Evolutionary conservation across 2,329 filamentous ascomycete species (phyloP).

Genomic region (Thelonectria rubi): DNA sequence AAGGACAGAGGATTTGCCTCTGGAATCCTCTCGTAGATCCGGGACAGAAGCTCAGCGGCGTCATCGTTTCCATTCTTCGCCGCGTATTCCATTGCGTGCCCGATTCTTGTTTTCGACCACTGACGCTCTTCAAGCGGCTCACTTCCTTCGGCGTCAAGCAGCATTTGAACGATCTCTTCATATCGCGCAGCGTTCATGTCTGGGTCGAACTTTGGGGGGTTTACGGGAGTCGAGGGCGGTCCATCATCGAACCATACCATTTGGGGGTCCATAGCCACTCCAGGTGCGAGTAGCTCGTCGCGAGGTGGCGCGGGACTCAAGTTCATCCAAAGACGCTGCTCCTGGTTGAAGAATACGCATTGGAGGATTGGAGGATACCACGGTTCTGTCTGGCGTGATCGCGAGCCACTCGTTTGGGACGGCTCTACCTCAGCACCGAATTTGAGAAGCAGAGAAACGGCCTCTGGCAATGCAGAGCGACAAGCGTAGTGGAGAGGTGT

Average conservation of each 20-base stretch:
- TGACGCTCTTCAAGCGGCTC: neutral
- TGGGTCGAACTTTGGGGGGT: neutral
- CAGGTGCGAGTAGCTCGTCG: no score
- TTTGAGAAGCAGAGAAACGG: slow-evolving; percentile 27
- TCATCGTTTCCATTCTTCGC: slow-evolving; percentile 24
- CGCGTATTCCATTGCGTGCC: slow-evolving; percentile 27
- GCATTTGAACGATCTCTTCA: slow-evolving; percentile 25
- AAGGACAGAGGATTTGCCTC: neutral
- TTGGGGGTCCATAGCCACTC: slow-evolving; percentile 6
- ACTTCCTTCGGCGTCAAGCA: slow-evolving; percentile 25
- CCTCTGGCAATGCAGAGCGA: slow-evolving; percentile 24
- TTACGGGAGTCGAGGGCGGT: neutral
- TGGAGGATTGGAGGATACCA: slow-evolving; percentile 35
- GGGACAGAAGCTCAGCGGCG: slow-evolving; percentile 19
- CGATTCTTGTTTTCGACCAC: slow-evolving; percentile 5
- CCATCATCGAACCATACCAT: slow-evolving; percentile 8
- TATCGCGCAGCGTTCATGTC: slow-evolving; percentile 1
- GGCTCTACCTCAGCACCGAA: slow-evolving; percentile 27
- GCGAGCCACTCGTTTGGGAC: neutral
- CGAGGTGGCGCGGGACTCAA: neutral
- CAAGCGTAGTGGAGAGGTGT: slow-evolving; percentile 35
- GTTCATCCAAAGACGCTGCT: slow-evolving; percentile 25
- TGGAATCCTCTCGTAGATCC: slow-evolving; percentile 10
- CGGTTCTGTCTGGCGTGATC: neutral
- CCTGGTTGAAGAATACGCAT: slow-evolving; percentile 27